phyloP scores from a whole-genome alignment of 345 rosid species.

The Eutrema heterophyllum region DNA sequence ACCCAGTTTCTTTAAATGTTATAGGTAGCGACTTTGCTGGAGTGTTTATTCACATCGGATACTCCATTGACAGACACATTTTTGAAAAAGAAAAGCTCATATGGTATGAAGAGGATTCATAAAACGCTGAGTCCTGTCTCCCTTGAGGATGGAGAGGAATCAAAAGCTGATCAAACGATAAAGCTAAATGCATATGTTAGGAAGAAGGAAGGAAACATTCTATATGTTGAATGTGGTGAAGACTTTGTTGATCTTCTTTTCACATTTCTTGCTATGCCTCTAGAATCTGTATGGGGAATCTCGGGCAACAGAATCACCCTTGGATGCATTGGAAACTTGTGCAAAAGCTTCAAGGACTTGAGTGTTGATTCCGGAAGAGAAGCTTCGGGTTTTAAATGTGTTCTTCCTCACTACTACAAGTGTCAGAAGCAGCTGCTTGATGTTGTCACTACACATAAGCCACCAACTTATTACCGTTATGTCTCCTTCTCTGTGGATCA shows the following conservation, averaged over 20 bases:
- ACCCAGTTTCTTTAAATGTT: not conserved
- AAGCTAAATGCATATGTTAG: not conserved
- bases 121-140: not conserved
- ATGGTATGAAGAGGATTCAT: not conserved
- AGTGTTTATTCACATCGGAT: slow-evolving; percentile 9
- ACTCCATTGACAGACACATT: slow-evolving; percentile 21
- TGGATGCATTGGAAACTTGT: not conserved
- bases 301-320: not conserved
- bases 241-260: slow-evolving; percentile 16
- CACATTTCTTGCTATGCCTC: not conserved
- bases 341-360: not conserved
- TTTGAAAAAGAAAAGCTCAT: slow-evolving; percentile 6
- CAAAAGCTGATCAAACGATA: not conserved
- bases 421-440: not conserved
- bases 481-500: slow-evolving; percentile 7
- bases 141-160: not conserved
- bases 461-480: slow-evolving; percentile 3
- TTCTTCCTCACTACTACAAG: not conserved
- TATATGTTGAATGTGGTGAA: slow-evolving; percentile 1
- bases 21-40: slow-evolving; percentile 1
- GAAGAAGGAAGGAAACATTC: not conserved
- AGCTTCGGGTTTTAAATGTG: not conserved
- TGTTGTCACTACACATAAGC: not conserved
- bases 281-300: not conserved
- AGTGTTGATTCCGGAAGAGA: not conserved